Percentiles rank a stretch among this genome's conserved stretches.
Conservation (phyloP, 495 filamentous ascomycete species). For the Aspergillus cristatus region DNA sequence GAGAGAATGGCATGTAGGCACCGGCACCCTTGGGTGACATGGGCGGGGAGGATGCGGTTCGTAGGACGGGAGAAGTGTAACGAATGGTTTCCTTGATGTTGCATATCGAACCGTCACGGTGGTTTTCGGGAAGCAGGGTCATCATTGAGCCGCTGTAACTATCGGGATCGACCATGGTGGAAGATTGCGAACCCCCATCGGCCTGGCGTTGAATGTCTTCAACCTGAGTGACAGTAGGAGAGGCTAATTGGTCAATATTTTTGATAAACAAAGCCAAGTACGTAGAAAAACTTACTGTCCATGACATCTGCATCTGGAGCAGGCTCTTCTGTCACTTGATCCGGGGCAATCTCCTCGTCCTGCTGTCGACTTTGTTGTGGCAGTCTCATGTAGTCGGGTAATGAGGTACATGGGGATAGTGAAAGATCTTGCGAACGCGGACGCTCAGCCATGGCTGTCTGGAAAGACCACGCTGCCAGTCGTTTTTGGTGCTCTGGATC, state of each 20-base stretch:
- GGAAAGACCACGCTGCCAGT: slow-evolving; percentile 43
- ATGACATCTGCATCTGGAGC: slow-evolving; percentile 7
- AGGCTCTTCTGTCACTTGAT: slow-evolving; percentile 12
- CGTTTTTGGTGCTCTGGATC: slow-evolving; percentile 41
- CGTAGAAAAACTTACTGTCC: slow-evolving; percentile 19
- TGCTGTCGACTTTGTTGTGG: slow-evolving; percentile 2
- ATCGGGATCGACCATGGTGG: slow-evolving; percentile 30
- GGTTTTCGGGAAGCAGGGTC: slow-evolving; percentile 27
- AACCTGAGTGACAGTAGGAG: slow-evolving; percentile 10
- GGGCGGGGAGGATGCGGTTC: slow-evolving; percentile 21
- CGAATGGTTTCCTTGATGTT: slow-evolving; percentile 23
- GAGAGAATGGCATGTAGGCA: slow-evolving; percentile 26
- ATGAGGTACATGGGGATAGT: slow-evolving; percentile 31
- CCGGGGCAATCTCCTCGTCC: slow-evolving; percentile 17
- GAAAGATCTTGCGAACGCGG: slow-evolving; percentile 26
- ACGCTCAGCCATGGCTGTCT: slow-evolving; percentile 27
- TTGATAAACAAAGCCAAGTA: not conserved
- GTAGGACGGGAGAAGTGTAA: slow-evolving; percentile 25
- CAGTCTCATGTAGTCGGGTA: slow-evolving; percentile 15
- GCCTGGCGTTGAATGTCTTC: slow-evolving; percentile 19
- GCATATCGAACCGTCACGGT: slow-evolving; percentile 23
- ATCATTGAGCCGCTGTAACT: slow-evolving; percentile 33
- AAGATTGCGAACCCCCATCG: slow-evolving; percentile 28
- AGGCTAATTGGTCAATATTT: slow-evolving; percentile 12
- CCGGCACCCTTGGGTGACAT: slow-evolving; percentile 20